These are phyloP conservation scores for Oryza longistaminata DNA, from an alignment of 176 grass and related monocot genomes.

Conservation along the genomic window DNA sequence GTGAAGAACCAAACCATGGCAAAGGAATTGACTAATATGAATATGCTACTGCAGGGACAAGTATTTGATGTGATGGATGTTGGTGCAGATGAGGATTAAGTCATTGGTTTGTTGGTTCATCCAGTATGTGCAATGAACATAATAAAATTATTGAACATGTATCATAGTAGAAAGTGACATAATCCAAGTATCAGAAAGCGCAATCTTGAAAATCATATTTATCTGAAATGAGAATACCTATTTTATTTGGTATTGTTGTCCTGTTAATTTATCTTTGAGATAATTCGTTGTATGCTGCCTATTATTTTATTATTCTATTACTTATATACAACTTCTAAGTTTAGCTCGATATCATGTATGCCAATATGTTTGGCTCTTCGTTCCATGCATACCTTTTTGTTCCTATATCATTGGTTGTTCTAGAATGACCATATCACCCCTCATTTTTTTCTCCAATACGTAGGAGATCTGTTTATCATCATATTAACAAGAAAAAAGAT, in stretches of 20 bases:
- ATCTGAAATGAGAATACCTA: neutral
- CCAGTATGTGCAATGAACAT: neutral
- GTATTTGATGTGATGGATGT: constrained; percentile 10
- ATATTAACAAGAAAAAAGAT: too few relatives aligned
- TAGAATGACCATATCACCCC: too few relatives aligned
- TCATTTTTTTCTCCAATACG: too few relatives aligned
- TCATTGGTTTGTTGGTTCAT: neutral
- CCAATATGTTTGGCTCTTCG: too few relatives aligned
- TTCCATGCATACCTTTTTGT: too few relatives aligned
- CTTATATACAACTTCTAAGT: too few relatives aligned
- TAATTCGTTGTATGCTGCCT: too few relatives aligned
- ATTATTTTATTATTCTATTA: too few relatives aligned
- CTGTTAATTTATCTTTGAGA: neutral
- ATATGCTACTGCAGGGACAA: constrained; percentile 9
- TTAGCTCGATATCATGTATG: too few relatives aligned
- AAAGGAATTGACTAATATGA: constrained; percentile 22
- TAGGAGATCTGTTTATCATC: too few relatives aligned
- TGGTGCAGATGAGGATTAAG: neutral
- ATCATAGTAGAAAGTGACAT: neutral
- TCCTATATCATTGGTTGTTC: too few relatives aligned
- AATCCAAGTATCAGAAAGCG: neutral
- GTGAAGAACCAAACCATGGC: neutral
- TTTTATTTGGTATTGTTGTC: neutral
- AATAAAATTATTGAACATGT: neutral
- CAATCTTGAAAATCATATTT: neutral